Base-by-base conservation (phyloP, 495 filamentous ascomycete species). In the Daldinia decipiens region DNA sequence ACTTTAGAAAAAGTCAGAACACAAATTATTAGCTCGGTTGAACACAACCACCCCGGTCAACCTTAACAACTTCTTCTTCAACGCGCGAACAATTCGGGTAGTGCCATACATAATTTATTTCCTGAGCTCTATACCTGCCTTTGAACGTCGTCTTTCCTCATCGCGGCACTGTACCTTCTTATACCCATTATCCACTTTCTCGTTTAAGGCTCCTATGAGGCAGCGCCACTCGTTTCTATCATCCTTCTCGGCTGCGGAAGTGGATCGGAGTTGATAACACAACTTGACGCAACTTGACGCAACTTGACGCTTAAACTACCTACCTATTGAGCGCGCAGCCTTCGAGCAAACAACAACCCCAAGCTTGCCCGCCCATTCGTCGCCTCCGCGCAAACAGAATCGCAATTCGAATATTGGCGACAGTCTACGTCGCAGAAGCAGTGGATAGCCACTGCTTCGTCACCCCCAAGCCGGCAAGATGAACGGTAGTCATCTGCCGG, bases 401-500 rank as follows among this genome's bases (percentile, higher is more conserved):
- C 51, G 53, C 58, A 59, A 67, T 47, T 60, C 32, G 32, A 9
- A 13, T 58, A 64, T 52, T 29, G 58, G 67, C 67, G 62, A 52
- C 68, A 54, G 53, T 32, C 9, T n/a, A 9, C 15, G 70, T 71
- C 67, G 68, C 73, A 47, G 55, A 70, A 60, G 76, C 64, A 68
- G 82, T 83, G 83, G 81, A 79, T 77, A 82, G 76, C 82, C 82
- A 79, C 82, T 81, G 83, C 78, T 76, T 65, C 67, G 69, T 74
- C 43, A 75, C 60, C 76, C 82, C 83, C 84, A 85, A 72, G 84
- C 86, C 84, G 85, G 85, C 82, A 87, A 79, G 86, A 87, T 87
- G 86, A 87, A 86, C 79, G 80, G 79, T 78, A 83, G 79, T 82
- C 86, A 87, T 87, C 85, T 86, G 86, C 85, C 86, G 85, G 86